These are phyloP conservation scores for Trichothecium sympodiale DNA, from an alignment of 2,329 filamentous ascomycete genomes.

Conservation along the genomic window DNA sequence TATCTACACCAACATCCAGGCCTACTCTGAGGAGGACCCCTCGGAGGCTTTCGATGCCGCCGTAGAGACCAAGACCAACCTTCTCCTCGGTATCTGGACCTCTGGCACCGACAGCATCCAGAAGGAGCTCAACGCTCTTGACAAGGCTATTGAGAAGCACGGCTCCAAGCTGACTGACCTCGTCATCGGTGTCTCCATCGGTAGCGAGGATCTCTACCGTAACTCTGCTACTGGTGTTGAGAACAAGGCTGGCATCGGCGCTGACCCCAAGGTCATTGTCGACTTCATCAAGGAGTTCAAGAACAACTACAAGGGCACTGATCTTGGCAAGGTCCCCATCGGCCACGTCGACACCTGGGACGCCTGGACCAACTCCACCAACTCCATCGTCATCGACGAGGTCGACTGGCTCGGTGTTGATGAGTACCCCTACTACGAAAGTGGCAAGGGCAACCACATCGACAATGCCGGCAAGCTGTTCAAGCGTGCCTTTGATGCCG, in stretches of 20 bases:
- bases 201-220: conserved; percentile 58
- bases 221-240: conserved; percentile 47
- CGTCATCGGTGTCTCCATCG: conserved; percentile 54
- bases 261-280: conserved; percentile 46
- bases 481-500: conserved; percentile 33
- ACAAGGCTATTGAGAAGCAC: conserved; percentile 41
- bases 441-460: conserved; percentile 42
- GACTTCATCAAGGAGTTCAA: conserved; percentile 57
- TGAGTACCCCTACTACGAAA: conserved; percentile 57
- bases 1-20: conserved; percentile 58
- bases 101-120: conserved; percentile 43
- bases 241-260: conserved; percentile 51
- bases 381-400: conserved; percentile 48
- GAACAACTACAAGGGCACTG: conserved; percentile 36
- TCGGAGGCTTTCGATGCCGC: conserved; percentile 70
- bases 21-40: conserved; percentile 59
- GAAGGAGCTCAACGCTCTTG: conserved; percentile 49
- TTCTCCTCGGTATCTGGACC: conserved; percentile 57
- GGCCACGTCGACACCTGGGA: conserved; percentile 63
- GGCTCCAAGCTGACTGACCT: conserved; percentile 42
- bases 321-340: conserved; percentile 36
- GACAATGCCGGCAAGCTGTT: conserved; percentile 44
- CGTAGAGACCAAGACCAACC: conserved; percentile 44
- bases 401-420: conserved; percentile 56
- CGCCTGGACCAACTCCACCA: conserved; percentile 47